Conservation (phyloP, 2,329 filamentous ascomycete genomes). For the Catunica adiposa region DNA sequence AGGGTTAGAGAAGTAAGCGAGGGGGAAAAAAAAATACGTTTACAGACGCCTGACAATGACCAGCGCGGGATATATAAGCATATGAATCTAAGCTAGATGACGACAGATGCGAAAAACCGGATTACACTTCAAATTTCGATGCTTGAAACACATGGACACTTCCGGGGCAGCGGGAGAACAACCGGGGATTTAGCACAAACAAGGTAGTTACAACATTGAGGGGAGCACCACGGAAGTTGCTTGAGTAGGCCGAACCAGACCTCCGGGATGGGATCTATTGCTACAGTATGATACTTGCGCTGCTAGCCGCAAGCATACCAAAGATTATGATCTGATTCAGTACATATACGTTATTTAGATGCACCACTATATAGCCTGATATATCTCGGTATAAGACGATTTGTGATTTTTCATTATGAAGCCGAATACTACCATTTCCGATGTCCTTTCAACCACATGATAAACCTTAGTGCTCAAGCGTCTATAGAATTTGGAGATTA, state of each 20-base stretch:
- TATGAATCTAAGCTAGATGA: neutral
- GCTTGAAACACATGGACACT: neutral
- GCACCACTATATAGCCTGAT: too few species aligned
- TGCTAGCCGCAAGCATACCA: too few species aligned
- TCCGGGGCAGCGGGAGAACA: constrained; percentile 7
- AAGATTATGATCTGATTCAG: too few species aligned
- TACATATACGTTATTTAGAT: too few species aligned
- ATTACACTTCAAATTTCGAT: neutral
- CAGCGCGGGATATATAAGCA: neutral
- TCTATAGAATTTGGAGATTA: neutral
- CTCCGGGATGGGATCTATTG: too few species aligned
- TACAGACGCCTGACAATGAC: neutral
- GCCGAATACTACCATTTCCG: constrained; percentile 7
- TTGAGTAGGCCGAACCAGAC: too few species aligned
- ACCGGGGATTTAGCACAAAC: neutral
- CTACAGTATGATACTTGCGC: too few species aligned
- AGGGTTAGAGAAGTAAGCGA: neutral
- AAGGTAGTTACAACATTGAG: neutral
- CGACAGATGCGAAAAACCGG: neutral
- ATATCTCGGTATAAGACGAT: too few species aligned
- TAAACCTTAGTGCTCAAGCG: too few species aligned
- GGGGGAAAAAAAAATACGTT: neutral
- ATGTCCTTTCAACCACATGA: constrained; percentile 6
- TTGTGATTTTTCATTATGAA: neutral
- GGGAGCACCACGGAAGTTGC: too few species aligned